Base-by-base conservation (phyloP, 2,329 filamentous ascomycete genomes). In the Chalaropsis thielavioides region DNA sequence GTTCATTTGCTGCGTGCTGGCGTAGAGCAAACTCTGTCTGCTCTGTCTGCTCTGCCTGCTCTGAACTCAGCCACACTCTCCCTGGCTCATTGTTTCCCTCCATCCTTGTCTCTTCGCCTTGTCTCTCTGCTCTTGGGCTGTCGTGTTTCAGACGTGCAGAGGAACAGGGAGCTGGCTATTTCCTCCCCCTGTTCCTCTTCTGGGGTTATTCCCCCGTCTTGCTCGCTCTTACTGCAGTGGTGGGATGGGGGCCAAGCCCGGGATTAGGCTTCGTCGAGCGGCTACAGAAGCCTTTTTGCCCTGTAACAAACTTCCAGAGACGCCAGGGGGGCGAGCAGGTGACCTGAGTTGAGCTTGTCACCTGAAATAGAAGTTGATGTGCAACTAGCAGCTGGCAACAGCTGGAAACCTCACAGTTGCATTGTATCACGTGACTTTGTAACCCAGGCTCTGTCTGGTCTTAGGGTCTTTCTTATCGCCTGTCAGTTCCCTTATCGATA, bases 121-220 rank as follows among this genome's bases (percentile, higher is more conserved):
- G 51, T 35, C 17, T 58, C 51, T 58, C 19, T 46, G 43, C 43
- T n/a, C 43, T 46, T 46, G 3, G 15, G 43, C 51, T 58, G 51
- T 35, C 31, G 24, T 58, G 51, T 58, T 58, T 58, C 51, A 58
- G 51, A 58, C 51, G 17, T 58, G 51, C 51, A 58, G 27, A 35
- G 13, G 24, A 58, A 58, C 51, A 58, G 17, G 51, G 51, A 27
- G 8, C 31, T 58, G 27, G 5, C 51, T 58, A 38, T 58, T 35
- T 58, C 27, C 11, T 58, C 5, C 17, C 51, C 27, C 51, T 31
- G 24, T 17, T 35, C 13, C 51, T 58, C 35, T 58, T 35, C 24
- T 35, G 51, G 24, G 22, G 17, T 22, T 8, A 31, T 58, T 58
- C 51, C 51, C 35, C 51, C 51, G 35, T 2, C 22, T 56, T 35